Conservation (phyloP, 495 filamentous ascomycete genomes). For the Articulospora tetracladia region DNA sequence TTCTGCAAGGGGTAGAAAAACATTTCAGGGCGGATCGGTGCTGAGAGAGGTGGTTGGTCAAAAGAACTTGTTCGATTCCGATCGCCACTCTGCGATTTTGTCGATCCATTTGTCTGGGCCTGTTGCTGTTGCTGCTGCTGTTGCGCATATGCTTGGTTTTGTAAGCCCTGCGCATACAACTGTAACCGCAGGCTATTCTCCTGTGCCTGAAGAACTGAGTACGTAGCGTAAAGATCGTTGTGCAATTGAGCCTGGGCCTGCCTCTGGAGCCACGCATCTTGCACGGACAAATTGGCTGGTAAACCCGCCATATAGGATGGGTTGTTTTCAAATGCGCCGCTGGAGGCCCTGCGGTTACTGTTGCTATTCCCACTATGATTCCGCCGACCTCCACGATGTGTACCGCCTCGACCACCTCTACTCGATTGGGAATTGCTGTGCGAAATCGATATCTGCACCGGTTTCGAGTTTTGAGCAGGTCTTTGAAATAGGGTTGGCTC, state of each 20-base stretch:
- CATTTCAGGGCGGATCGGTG: slow-evolving; percentile 45
- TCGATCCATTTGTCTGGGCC: slow-evolving; percentile 30
- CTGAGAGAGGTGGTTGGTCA: slow-evolving; percentile 40
- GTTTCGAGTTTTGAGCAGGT: slow-evolving; percentile 49
- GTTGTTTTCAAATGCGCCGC: slow-evolving; percentile 32
- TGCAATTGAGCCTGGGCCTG: slow-evolving; percentile 35
- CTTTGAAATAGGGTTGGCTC: slow-evolving; percentile 76
- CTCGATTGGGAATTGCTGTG: slow-evolving; percentile 46
- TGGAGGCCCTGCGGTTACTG: slow-evolving; percentile 36
- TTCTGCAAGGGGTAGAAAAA: slow-evolving; percentile 36
- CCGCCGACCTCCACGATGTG: slow-evolving; percentile 46
- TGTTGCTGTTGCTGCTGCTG: slow-evolving; percentile 26
- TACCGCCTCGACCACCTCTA: slow-evolving; percentile 55
- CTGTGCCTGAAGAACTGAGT: slow-evolving; percentile 30
- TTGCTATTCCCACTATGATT: slow-evolving; percentile 33
- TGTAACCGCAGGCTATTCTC: slow-evolving; percentile 43
- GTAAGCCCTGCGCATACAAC: slow-evolving; percentile 42
- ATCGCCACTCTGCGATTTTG: slow-evolving; percentile 30
- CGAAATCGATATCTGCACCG: slow-evolving; percentile 30
- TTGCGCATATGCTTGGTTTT: slow-evolving; percentile 41
- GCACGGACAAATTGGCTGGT: slow-evolving; percentile 28
- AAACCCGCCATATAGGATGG: slow-evolving; percentile 6
- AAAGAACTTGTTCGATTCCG: slow-evolving; percentile 51
- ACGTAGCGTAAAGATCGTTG: slow-evolving; percentile 39
- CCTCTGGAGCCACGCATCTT: slow-evolving; percentile 40